Conservation (phyloP, 495 filamentous ascomycete species). For the Saxispiralis lemnorum region DNA sequence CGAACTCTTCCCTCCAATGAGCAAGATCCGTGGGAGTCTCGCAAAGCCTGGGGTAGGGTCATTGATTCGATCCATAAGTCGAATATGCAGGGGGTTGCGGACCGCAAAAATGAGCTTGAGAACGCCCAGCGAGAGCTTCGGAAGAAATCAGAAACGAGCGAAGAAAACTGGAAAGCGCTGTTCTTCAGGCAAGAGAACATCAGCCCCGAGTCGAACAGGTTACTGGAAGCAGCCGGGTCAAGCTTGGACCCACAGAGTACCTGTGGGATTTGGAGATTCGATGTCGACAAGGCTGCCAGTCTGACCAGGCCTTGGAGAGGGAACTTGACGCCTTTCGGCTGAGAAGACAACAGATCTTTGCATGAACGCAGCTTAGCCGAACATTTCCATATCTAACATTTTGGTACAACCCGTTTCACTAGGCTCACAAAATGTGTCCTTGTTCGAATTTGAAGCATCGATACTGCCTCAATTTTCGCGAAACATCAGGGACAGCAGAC, state of each 20-base stretch:
- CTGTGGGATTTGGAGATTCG: conserved; percentile 12
- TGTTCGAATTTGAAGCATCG: too few species aligned
- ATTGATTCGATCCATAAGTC: conserved; percentile 19
- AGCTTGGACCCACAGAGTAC: conserved; percentile 6
- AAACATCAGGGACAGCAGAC: too few species aligned
- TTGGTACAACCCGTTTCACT: too few species aligned
- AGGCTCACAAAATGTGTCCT: too few species aligned
- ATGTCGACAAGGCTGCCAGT: conserved; percentile 1
- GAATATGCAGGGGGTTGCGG: conserved; percentile 21
- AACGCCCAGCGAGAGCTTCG: conserved; percentile 13
- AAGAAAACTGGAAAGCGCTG: conserved; percentile 13
- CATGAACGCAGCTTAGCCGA: too few species aligned
- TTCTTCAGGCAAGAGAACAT: conserved; percentile 10
- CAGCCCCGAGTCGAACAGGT: conserved; percentile 8
- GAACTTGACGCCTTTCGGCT: conserved; percentile 7
- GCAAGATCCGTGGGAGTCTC: conserved; percentile 30
- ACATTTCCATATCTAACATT: too few species aligned
- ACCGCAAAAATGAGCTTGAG: conserved; percentile 11
- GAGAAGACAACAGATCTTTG: too few species aligned
- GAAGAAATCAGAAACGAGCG: conserved; percentile 8
- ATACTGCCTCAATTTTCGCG: too few species aligned
- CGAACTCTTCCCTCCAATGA: conserved; percentile 19
- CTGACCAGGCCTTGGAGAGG: conserved; percentile 8
- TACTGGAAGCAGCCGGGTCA: conserved; percentile 8
- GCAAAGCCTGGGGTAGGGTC: conserved; percentile 27